Conservation (phyloP, 352 stramenopile species). For the Phytophthora pinifolia region DNA sequence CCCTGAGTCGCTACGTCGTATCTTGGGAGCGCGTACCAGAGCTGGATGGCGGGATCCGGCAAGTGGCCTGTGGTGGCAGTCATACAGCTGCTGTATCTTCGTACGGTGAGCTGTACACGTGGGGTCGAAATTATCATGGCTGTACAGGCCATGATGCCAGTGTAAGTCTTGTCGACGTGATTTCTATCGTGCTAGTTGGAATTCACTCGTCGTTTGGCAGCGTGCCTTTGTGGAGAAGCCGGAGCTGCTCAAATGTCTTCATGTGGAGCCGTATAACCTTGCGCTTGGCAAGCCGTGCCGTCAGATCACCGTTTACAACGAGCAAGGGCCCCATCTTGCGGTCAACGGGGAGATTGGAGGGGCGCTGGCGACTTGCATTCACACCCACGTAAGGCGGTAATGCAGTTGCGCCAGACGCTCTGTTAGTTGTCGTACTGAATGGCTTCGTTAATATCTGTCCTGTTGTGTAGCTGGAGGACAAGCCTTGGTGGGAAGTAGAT, state of each 20-base stretch:
- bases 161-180: conserved; percentile 13
- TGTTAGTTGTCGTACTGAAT: background rate
- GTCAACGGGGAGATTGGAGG: conserved; percentile 83
- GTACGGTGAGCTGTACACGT: conserved; percentile 92
- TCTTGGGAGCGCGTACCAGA: conserved; percentile 74
- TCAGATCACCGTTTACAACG: conserved; percentile 92
- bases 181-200: background rate
- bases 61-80: conserved; percentile 85
- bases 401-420: background rate
- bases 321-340: conserved; percentile 75
- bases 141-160: conserved; percentile 84
- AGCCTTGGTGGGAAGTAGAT: conserved; percentile 94
- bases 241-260: conserved; percentile 73
- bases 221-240: conserved; percentile 76
- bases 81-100: conserved; percentile 91
- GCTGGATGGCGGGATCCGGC: conserved; percentile 50
- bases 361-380: conserved; percentile 70
- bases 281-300: conserved; percentile 69
- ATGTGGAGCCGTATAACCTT: conserved; percentile 90
- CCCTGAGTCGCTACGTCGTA: conserved; percentile 72
- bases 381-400: conserved; percentile 76
- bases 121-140: conserved; percentile 88
- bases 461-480: conserved; percentile 70
- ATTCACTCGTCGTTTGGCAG: conserved; percentile 16
- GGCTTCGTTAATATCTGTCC: background rate